phyloP scores from a whole-genome alignment of 192 early-diverging fungal genomes.

The Entomortierella parvispora region DNA sequence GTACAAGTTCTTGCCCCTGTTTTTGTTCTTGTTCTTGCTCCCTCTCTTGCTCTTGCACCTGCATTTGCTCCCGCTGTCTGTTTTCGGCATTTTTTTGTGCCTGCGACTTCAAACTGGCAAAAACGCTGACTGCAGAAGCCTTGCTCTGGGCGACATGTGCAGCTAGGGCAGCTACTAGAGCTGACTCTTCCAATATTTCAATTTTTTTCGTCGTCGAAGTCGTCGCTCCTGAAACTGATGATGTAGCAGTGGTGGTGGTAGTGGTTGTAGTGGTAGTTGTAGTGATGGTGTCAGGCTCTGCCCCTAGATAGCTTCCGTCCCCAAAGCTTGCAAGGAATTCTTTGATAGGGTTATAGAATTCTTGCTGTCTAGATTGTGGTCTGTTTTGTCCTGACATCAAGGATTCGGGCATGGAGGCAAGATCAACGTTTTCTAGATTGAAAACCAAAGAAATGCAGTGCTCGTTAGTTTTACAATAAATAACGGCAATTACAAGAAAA shows the following conservation, averaged over 20 bases:
- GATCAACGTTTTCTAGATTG: constrained; percentile 17
- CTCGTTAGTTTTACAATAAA: no score
- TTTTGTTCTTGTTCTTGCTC: no score
- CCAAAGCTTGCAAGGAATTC: constrained; percentile 17
- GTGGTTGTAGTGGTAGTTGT: neutral
- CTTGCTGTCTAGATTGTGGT: neutral
- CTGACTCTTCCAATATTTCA: no score
- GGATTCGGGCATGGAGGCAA: constrained; percentile 9
- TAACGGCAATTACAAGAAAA: neutral
- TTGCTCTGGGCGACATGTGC: no score
- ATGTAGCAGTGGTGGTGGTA: neutral
- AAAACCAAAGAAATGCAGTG: constrained; percentile 5
- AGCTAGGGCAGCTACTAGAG: no score
- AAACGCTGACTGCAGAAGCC: no score
- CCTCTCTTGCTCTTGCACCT: no score
- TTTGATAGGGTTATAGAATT: constrained; percentile 7
- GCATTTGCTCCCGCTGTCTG: no score
- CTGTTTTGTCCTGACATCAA: constrained; percentile 8
- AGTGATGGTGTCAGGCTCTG: neutral
- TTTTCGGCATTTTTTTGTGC: no score
- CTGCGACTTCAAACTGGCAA: no score
- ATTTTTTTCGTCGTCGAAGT: no score
- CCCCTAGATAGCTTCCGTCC: neutral
- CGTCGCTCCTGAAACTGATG: neutral
- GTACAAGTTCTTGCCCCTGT: no score